Percentiles rank a stretch among this genome's conserved stretches.
Evolutionary conservation across 2,329 filamentous ascomycete species (phyloP).

Genomic region (Pseudogymnoascus sp.): DNA sequence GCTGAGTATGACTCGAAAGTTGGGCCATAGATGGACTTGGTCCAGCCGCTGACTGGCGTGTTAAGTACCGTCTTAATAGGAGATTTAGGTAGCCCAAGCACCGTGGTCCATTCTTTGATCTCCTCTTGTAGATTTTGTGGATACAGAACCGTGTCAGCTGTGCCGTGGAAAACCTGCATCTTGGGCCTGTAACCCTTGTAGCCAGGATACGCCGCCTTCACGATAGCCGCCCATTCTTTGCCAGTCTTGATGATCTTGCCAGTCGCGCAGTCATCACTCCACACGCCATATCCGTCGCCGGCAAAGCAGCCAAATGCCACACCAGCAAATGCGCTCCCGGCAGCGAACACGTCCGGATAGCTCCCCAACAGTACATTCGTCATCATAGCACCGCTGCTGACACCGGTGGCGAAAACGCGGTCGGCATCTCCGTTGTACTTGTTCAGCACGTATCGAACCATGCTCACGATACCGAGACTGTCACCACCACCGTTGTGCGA

Average conservation of each 20-base stretch:
- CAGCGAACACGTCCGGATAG: conserved; percentile 43
- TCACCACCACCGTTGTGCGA: conserved; percentile 52
- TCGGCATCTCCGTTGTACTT: conserved; percentile 45
- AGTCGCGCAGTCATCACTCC: conserved; percentile 36
- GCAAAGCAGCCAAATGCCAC: conserved; percentile 40
- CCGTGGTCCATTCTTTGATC: conserved; percentile 39
- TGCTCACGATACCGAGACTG: conserved; percentile 50
- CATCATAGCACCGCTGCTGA: conserved; percentile 45
- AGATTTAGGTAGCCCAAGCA: conserved; percentile 27
- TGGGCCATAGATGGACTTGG: conserved; percentile 21
- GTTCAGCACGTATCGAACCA: conserved; percentile 49
- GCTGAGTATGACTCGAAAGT: conserved; percentile 20
- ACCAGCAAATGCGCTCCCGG: conserved; percentile 39
- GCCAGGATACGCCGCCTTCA: conserved; percentile 30
- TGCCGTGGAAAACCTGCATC: conserved; percentile 34
- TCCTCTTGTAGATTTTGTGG: conserved; percentile 35
- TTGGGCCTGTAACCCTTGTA: conserved; percentile 33
- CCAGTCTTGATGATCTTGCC: conserved; percentile 38
- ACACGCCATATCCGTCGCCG: conserved; percentile 23
- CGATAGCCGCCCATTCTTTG: conserved; percentile 42
- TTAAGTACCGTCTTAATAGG: conserved; percentile 4
- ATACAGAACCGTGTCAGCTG: conserved; percentile 31
- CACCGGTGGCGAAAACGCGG: conserved; percentile 49
- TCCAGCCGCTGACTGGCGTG: conserved; percentile 15
- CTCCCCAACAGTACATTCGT: conserved; percentile 42